Percentiles rank a stretch among this genome's conserved stretches.
These are phyloP conservation scores for Fonsecaea pedrosoi DNA, from an alignment of 2,329 filamentous ascomycete species.

Conservation along the genomic window DNA sequence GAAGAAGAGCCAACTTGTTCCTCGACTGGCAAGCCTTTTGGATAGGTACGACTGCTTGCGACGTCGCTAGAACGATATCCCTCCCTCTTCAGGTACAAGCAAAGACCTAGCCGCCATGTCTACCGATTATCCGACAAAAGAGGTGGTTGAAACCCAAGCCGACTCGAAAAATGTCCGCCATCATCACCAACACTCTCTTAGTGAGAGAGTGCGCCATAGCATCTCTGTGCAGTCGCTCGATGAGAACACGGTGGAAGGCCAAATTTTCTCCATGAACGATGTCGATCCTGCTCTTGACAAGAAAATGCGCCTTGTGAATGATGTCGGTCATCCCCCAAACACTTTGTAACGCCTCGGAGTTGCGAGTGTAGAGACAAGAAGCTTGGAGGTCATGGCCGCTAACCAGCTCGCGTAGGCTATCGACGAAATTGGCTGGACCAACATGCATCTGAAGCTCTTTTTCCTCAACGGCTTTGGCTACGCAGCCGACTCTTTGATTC, in stretches of 20 bases:
- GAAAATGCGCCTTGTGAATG: constrained; percentile 50
- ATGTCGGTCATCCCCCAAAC: constrained; percentile 31
- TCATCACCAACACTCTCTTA: constrained; percentile 17
- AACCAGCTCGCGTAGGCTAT: constrained; percentile 42
- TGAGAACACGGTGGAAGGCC: constrained; percentile 30
- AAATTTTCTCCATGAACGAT: constrained; percentile 39
- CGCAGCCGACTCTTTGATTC: constrained; percentile 48
- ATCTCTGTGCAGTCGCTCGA: constrained; percentile 29
- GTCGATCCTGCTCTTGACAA: constrained; percentile 49
- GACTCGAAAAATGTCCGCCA: constrained; percentile 21
- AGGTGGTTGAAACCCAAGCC: constrained; percentile 9
- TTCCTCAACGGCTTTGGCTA: constrained; percentile 67
- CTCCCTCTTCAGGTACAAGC: not conserved
- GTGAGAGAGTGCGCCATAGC: constrained; percentile 31
- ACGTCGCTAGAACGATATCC: not conserved
- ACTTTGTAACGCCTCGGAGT: not conserved
- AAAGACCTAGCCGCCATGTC: constrained; percentile 18
- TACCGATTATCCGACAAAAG: constrained; percentile 20
- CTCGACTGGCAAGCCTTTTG: constrained; percentile 1
- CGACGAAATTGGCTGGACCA: constrained; percentile 67
- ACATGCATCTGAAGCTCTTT: constrained; percentile 66
- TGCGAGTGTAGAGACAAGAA: not conserved
- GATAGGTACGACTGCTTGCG: not conserved
- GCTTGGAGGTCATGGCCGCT: not conserved
- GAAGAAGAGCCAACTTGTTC: not conserved